A percentile compares a stretch with the other conserved stretches of the same genome.
phyloP scores from a whole-genome alignment of 2,329 filamentous ascomycete species.

The Pseudogymnoascus pannorum region DNA sequence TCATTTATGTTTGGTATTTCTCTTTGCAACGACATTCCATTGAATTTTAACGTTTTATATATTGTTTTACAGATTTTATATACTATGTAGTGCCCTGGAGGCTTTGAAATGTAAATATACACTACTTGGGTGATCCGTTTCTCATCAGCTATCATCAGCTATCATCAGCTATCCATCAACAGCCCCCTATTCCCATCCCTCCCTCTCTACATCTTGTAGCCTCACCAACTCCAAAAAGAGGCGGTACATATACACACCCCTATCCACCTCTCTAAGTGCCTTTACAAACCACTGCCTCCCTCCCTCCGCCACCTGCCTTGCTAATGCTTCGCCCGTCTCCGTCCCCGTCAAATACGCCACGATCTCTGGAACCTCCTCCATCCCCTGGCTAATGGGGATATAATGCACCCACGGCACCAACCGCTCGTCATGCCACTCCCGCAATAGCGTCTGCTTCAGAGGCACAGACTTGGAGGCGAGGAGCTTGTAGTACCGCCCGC shows the following conservation, averaged over 20 bases:
- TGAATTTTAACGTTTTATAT: background rate
- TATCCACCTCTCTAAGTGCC: conserved; percentile 63
- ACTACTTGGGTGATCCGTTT: background rate
- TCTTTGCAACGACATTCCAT: too few relatives aligned
- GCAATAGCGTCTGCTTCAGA: conserved; percentile 66
- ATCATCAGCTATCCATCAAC: background rate
- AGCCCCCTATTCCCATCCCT: background rate
- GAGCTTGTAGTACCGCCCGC: conserved; percentile 59
- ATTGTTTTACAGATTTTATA: background rate
- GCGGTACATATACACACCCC: conserved; percentile 62
- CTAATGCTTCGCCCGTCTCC: conserved; percentile 43
- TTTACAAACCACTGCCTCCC: conserved; percentile 62
- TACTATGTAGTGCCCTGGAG: background rate
- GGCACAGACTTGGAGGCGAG: conserved; percentile 58
- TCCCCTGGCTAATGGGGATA: conserved; percentile 67
- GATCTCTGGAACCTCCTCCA: conserved; percentile 60
- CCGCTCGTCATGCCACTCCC: conserved; percentile 69
- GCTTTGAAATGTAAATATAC: background rate
- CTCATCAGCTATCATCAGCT: background rate
- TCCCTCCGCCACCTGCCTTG: conserved; percentile 55
- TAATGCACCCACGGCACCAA: conserved; percentile 70
- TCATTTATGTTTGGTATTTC: too few relatives aligned
- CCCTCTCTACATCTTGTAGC: conserved; percentile 34
- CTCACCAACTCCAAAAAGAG: conserved; percentile 58
- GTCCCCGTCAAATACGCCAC: conserved; percentile 65